Evolutionary conservation across 2,329 filamentous ascomycete species (phyloP).

Genomic region (Cladosporium sp.): DNA sequence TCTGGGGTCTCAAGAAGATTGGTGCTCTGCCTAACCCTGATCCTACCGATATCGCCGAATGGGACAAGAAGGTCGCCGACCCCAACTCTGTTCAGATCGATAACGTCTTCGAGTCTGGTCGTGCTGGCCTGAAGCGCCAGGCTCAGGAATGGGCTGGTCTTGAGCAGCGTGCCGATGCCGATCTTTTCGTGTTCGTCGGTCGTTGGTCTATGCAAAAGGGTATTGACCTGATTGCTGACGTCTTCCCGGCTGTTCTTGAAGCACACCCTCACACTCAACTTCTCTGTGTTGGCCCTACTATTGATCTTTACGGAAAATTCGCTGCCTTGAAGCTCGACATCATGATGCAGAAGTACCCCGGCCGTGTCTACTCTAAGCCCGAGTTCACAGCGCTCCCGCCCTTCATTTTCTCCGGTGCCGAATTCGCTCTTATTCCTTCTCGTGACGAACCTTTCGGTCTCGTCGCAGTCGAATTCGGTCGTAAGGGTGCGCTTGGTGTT

Average conservation of each 20-base stretch:
- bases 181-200: constrained; percentile 65
- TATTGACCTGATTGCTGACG: constrained; percentile 64
- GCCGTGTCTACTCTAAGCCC: constrained; percentile 63
- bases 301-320: constrained; percentile 65
- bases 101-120: constrained; percentile 49
- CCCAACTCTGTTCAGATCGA: constrained; percentile 51
- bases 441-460: constrained; percentile 66
- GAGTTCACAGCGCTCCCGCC: constrained; percentile 65
- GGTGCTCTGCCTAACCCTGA: constrained; percentile 63
- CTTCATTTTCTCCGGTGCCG: constrained; percentile 63
- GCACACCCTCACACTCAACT: constrained; percentile 57
- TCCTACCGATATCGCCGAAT: constrained; percentile 59
- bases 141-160: constrained; percentile 66
- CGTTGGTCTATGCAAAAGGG: constrained; percentile 68
- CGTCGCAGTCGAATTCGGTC: constrained; percentile 65
- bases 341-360: constrained; percentile 63
- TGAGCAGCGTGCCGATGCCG: constrained; percentile 56
- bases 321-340: constrained; percentile 61
- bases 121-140: constrained; percentile 54
- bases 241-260: constrained; percentile 61
- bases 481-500: constrained; percentile 64
- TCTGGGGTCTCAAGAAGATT: constrained; percentile 62
- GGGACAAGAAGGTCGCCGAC: constrained; percentile 52
- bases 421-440: constrained; percentile 65
- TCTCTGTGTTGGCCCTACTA: constrained; percentile 61